A percentile compares a stretch with the other conserved stretches of the same genome.
phyloP scores from a whole-genome alignment of 2,329 filamentous ascomycete species.

The Monosporascus sp. region DNA sequence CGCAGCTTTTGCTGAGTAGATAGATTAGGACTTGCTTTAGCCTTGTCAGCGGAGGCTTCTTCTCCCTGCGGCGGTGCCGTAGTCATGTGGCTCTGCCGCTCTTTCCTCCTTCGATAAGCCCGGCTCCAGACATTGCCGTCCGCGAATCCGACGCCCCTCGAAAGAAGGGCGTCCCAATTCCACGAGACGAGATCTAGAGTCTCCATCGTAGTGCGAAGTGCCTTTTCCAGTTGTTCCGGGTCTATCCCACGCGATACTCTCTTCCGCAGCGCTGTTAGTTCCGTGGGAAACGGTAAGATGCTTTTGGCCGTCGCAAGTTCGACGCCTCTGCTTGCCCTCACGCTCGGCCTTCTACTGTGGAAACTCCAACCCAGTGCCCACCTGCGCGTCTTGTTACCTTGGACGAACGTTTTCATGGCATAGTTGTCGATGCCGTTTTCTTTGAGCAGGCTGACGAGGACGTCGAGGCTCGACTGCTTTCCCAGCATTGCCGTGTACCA shows the following conservation, averaged over 20 bases:
- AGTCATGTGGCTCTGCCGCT: conserved; percentile 26
- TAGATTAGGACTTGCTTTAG: background rate
- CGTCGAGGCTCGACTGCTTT: conserved; percentile 64
- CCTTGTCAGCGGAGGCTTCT: background rate
- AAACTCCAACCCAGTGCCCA: conserved; percentile 94
- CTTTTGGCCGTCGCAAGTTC: conserved; percentile 34
- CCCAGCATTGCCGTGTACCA: conserved; percentile 96
- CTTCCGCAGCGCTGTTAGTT: conserved; percentile 32
- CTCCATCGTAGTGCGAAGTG: conserved; percentile 38
- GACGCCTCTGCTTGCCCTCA: conserved; percentile 36
- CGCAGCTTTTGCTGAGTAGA: conserved; percentile 20
- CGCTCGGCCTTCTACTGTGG: conserved; percentile 55
- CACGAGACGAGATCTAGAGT: conserved; percentile 56
- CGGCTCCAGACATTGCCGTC: conserved; percentile 75
- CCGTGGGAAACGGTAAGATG: conserved; percentile 38
- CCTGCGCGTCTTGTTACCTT: conserved; percentile 71
- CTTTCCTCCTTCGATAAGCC: conserved; percentile 60
- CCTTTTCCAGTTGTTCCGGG: conserved; percentile 23
- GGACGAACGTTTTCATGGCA: conserved; percentile 73
- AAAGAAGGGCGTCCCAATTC: conserved; percentile 51
- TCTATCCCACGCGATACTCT: conserved; percentile 20
- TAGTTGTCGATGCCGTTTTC: conserved; percentile 64
- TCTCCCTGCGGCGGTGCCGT: conserved; percentile 9
- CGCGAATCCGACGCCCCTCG: conserved; percentile 57
- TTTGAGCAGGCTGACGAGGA: conserved; percentile 55